phyloP scores from a whole-genome alignment of 2,329 filamentous ascomycete species.

The Exophiala xenobiotica region DNA sequence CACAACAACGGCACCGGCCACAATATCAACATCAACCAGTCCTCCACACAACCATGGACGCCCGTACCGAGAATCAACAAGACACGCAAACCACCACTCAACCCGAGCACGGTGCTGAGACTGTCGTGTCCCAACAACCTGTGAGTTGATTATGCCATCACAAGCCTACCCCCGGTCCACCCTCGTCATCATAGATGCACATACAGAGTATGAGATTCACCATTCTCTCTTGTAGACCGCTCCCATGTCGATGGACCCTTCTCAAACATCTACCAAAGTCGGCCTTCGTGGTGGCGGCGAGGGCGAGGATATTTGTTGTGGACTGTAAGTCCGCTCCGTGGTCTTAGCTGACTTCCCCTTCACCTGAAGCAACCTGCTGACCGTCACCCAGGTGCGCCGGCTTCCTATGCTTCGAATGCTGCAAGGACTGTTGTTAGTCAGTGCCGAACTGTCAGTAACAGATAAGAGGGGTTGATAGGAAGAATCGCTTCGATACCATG shows the following conservation, averaged over 20 bases:
- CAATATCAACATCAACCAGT: too few species aligned
- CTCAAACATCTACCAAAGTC: slow-evolving; percentile 19
- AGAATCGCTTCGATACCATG: neutral
- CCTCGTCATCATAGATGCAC: neutral
- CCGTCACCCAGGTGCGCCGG: slow-evolving; percentile 23
- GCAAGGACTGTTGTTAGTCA: slow-evolving; percentile 29
- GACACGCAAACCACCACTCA: slow-evolving; percentile 8
- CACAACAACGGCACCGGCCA: too few species aligned
- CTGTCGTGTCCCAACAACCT: slow-evolving; percentile 23
- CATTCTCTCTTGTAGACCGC: neutral
- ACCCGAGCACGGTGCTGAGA: neutral
- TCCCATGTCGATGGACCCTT: slow-evolving; percentile 17
- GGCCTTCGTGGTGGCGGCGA: slow-evolving; percentile 28
- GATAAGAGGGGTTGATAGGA: neutral
- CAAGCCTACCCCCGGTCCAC: neutral
- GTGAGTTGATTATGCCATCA: slow-evolving; percentile 13
- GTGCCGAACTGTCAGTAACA: neutral
- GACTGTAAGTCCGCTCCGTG: slow-evolving; percentile 27
- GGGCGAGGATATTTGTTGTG: slow-evolving; percentile 30
- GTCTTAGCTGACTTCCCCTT: too few species aligned
- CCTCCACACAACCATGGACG: slow-evolving; percentile 5
- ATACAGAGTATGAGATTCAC: slow-evolving; percentile 4
- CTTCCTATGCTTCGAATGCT: slow-evolving; percentile 30
- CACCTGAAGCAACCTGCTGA: neutral
- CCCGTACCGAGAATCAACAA: slow-evolving; percentile 8